Base-by-base conservation (phyloP, 2,329 filamentous ascomycete genomes). In the Pseudocercospora fijiensis region DNA sequence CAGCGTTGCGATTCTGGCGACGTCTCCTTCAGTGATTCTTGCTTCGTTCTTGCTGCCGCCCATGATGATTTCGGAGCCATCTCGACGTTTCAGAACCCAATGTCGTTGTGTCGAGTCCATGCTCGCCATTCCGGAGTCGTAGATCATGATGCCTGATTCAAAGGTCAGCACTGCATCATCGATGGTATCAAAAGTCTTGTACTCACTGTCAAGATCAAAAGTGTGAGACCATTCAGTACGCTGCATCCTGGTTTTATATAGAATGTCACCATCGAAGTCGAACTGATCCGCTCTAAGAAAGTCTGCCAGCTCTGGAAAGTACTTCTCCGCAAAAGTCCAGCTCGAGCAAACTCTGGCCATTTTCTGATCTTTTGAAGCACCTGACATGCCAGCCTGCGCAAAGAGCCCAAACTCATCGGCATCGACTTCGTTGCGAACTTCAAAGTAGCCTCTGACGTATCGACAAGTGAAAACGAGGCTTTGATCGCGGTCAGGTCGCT, bases 401-500 rank as follows among this genome's bases (percentile, higher is more conserved):
- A 67, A 65, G 4, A 52, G 20, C 7, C 55, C 13, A 10, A 61
- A 52, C 11, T 45, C 37, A 20, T 67, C 65, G 1, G 41, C 11
- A 26, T 60, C n/a, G 43, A 61, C 41, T 4, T 24, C 5, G 4
- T 60, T 45, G 20, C 43, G 37, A 20, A 33, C 62, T 16, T 64
- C 26, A 1, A 49, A 45, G 45, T 63, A 69, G 27, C 62, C 63
- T 53, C 18, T 1, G 11, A 69, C 18, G 27, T 63, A 57, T 41
- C 47, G 43, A 11, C 57, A 64, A 37, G 49, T 33, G 47, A 65
- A 57, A n/a, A n/a, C n/a, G n/a, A n/a, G n/a, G n/a, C n/a, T 10
- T 41, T 55, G 27, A 69, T 68, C 64, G 24, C 64, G 62, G 33
- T 68, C 68, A 3, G 59, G 52, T 7, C 68, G 59, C 28, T 68